A percentile compares a stretch with the other conserved stretches of the same genome.
Evolutionary conservation across 257 asterid genomes (phyloP).

Genomic region (Capsicum rhomboideum): DNA sequence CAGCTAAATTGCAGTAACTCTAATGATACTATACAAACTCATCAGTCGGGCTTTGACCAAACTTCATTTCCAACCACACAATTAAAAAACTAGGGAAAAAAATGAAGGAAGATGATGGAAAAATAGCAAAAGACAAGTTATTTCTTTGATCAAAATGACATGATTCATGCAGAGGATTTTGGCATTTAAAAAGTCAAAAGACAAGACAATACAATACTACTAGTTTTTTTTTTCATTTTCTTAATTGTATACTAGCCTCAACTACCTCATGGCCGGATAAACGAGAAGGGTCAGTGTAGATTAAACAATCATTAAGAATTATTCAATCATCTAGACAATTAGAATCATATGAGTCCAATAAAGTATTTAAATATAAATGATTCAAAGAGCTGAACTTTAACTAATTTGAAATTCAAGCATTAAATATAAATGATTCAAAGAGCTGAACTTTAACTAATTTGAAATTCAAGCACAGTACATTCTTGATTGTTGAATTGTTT

Average conservation of each 20-base stretch:
- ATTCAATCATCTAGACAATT: not conserved
- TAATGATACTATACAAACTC: not conserved
- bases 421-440: not conserved
- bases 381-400: not conserved
- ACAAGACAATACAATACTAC: not conserved
- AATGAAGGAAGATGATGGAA: not conserved
- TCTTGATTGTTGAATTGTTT: not conserved
- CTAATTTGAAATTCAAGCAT: not conserved
- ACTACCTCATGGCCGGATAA: not conserved
- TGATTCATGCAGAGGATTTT: not conserved
- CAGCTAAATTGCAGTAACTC: not conserved
- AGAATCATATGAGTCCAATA: not conserved
- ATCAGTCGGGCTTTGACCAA: not conserved
- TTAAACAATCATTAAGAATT: not conserved
- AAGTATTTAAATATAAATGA: not conserved
- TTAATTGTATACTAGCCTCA: not conserved
- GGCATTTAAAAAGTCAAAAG: not conserved
- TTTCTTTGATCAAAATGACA: not conserved
- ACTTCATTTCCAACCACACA: not conserved
- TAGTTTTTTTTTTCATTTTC: not conserved
- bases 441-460: not conserved
- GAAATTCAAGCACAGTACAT: not conserved
- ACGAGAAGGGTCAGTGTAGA: not conserved
- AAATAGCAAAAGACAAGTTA: not conserved
- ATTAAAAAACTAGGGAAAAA: not conserved